Conservation (phyloP, 2,329 filamentous ascomycete genomes). For the Venturia carpophila region DNA sequence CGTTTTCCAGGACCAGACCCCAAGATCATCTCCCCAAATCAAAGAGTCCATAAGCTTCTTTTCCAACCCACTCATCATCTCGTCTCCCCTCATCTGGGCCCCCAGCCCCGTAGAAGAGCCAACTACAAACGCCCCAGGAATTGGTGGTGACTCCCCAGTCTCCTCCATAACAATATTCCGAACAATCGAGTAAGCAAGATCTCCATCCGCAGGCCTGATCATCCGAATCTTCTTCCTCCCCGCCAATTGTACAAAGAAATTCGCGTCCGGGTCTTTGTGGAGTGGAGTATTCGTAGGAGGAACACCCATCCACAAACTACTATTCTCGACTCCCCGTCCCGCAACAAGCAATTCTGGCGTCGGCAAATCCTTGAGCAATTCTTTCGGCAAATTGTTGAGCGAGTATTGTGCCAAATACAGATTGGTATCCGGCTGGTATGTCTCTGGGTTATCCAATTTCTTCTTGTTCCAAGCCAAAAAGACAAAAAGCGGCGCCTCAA, state of each 20-base stretch:
- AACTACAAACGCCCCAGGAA: conserved; percentile 29
- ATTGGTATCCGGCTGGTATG: conserved; percentile 24
- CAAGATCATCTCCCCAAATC: conserved; percentile 52
- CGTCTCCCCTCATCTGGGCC: conserved; percentile 56
- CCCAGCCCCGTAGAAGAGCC: background rate
- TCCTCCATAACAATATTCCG: conserved; percentile 42
- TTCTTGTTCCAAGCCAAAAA: conserved; percentile 49
- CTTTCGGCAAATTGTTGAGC: conserved; percentile 57
- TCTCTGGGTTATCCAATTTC: conserved; percentile 23
- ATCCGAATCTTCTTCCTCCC: conserved; percentile 67
- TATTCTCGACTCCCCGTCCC: conserved; percentile 72
- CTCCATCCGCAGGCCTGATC: conserved; percentile 56
- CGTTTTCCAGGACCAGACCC: conserved; percentile 17
- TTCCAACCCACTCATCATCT: conserved; percentile 87
- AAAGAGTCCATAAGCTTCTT: conserved; percentile 56
- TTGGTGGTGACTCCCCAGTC: conserved; percentile 47
- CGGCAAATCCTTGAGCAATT: conserved; percentile 58
- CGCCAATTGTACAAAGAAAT: conserved; percentile 77
- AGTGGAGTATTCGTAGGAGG: conserved; percentile 84
- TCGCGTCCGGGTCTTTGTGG: conserved; percentile 90
- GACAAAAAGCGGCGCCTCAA: conserved; percentile 55
- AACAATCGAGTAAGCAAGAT: conserved; percentile 53
- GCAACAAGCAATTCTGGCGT: conserved; percentile 46
- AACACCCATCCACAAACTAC: conserved; percentile 80
- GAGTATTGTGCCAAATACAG: conserved; percentile 83